phyloP scores from a whole-genome alignment of 805 yeast species.

The Yamadazyma paraphyllophila region DNA sequence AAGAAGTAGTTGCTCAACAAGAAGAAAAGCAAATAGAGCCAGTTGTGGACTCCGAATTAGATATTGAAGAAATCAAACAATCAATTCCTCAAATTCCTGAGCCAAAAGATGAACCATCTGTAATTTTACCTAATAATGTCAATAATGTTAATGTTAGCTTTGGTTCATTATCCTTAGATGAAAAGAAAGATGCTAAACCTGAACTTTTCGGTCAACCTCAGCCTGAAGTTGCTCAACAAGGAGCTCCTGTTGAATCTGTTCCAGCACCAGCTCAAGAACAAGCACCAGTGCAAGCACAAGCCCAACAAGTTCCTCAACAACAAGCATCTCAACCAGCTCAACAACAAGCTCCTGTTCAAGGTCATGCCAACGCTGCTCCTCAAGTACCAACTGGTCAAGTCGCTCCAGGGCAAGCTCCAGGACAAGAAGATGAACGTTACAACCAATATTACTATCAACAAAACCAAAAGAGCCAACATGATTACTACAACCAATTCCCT shows the following conservation, averaged over 20 bases:
- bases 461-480: slow-evolving; percentile 19
- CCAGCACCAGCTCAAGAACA: slow-evolving; percentile 14
- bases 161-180: slow-evolving; percentile 54
- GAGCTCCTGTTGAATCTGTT: slow-evolving; percentile 9
- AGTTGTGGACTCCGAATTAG: slow-evolving; percentile 3
- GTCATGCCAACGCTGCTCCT: background rate
- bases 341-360: slow-evolving; percentile 7
- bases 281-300: slow-evolving; percentile 11
- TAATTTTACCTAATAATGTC: slow-evolving; percentile 52
- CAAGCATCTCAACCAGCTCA: slow-evolving; percentile 13
- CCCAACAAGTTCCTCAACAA: slow-evolving; percentile 18
- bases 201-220: slow-evolving; percentile 1
- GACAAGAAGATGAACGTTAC: slow-evolving; percentile 16
- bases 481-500: slow-evolving; percentile 31
- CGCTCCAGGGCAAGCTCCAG: slow-evolving; percentile 9
- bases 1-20: slow-evolving; percentile 14
- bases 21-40: background rate
- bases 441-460: slow-evolving; percentile 24
- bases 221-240: background rate
- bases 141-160: slow-evolving; percentile 58
- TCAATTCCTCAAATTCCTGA: slow-evolving; percentile 19
- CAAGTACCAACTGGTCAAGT: slow-evolving; percentile 6
- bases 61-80: slow-evolving; percentile 16
- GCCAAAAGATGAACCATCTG: slow-evolving; percentile 31
- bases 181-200: slow-evolving; percentile 34